Evolutionary conservation across 2,329 filamentous ascomycete species (phyloP), one percentile per base, ranked within the genome.

Genomic region (Xylaria sp.): DNA sequence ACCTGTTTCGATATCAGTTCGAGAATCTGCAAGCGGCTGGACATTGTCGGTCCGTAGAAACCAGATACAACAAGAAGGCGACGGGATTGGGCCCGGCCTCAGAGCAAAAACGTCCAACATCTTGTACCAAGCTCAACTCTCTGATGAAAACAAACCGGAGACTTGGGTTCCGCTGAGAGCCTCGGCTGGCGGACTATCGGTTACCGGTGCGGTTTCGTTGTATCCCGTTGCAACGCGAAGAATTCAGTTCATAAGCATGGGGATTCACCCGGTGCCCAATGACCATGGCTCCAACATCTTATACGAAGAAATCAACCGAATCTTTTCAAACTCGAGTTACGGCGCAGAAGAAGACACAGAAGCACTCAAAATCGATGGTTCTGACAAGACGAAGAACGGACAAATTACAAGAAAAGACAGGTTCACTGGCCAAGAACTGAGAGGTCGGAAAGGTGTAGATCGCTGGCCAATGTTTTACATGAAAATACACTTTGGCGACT

Each of bases 381-480:
- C 73, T 58, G 61, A 56, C 21, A 61, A 52, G 51, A 46, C 51
- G 13, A 60, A 70, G 25, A 67, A 72, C 27, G 53, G 60, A n/a
- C 69, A 58, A 67, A 58, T 71, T 60, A 85, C 82, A 60, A 74
- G 70, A 60, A 74, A 70, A 6, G 79, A 82, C 27, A 78, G 78
- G 1, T 84, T 80, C 57, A 84, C 80, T 1, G 77, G 74, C 31
- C 82, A 77, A 64, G 84, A 87, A 60, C 67, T 84, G 37, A 86
- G 81, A 70, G 75, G 77, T 11, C 82, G 80, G 43, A 94, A 91
- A 72, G 83, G 87, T 0, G 79, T 93, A 9, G 92, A 97, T 70
- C 85, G 87, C 52, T 95, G 92, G 87, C 93, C 94, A 0, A 94
- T 94, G 88, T 98, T 97, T 70, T 90, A 88, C 68, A 77, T 98